Conservation (phyloP, 306 rosid species). For the Malus asiatica region DNA sequence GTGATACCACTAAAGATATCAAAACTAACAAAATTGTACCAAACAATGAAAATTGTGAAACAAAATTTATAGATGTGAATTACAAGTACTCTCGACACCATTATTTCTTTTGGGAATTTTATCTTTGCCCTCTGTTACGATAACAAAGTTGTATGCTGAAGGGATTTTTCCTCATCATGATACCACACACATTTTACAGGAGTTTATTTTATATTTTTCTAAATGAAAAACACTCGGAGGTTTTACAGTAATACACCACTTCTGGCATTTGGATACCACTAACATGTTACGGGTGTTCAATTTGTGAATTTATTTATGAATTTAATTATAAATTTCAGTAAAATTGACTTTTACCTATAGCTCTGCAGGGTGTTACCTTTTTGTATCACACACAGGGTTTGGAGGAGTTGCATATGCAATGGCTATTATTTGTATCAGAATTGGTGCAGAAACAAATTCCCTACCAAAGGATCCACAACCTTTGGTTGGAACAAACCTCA, state of each 20-base stretch:
- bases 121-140: neutral
- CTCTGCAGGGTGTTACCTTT: constrained; percentile 77
- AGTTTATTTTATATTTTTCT: neutral
- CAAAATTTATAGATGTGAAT: neutral
- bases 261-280: neutral
- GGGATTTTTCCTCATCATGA: neutral
- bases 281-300: neutral
- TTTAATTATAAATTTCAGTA: constrained; percentile 10
- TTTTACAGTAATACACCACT: neutral
- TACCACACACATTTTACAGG: neutral
- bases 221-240: neutral
- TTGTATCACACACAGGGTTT: constrained; percentile 85
- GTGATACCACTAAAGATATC: neutral
- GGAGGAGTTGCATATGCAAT: constrained; percentile 90
- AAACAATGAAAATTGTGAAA: neutral
- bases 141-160: neutral
- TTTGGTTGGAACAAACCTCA: constrained; percentile 26
- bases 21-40: neutral
- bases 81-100: neutral
- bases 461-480: constrained; percentile 37
- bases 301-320: neutral
- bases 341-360: constrained; percentile 29
- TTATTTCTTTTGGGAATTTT: neutral
- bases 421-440: constrained; percentile 69
- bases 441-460: constrained; percentile 43